Base-by-base conservation (phyloP, 345 rosid genomes). In the Xanthoceras sorbifolium region DNA sequence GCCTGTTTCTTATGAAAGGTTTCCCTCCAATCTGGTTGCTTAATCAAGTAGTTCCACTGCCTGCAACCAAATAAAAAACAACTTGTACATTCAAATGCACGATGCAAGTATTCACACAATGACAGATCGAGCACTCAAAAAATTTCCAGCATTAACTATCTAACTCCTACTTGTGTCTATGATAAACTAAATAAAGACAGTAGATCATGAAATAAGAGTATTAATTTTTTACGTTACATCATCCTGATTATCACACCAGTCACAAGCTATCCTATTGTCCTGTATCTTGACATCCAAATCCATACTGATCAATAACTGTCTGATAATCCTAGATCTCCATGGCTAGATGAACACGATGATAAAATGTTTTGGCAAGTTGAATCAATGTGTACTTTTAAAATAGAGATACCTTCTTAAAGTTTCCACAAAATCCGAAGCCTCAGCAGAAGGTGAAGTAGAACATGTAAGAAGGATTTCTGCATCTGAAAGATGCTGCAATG, bases 401-500 rank as follows among this genome's bases (percentile, higher is more conserved):
- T 48, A 9, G 50, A 72, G 69, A 72, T 68, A 93, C 98, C 91
- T 86, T 85, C 90, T 82, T 61, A 64, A 34, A 67, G 84, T 86
- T 71, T 85, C 90, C 74, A 95, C 91, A 80, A 95, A 95, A 76
- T 95, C 96, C 57, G 93, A 92, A 68, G 86, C 90, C 84, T 93
- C 98, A n/a, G 96, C 92, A 68, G 70, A 78, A 80, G 97, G 99
- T 73, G 99, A 91, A 69, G 97, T 89, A 29, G 98, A 95, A 72
- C 93, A 90, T 2, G 3, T 4, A 38, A 26, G 69, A 29, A 95
- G 92, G 69, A 95, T 84, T 62, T 91, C 89, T 67, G 80, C 79
- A 74, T 95, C 98, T 9, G 92, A 71, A 78, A 85, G 83, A 42
- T 68, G 63, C 76, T 75, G 82, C 69, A 88, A 72, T 38, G 82